Percentiles rank a stretch among this genome's conserved stretches.
Evolutionary conservation across 2,329 filamentous ascomycete genomes (phyloP).

Genomic region (Bipolaris sorokiniana): DNA sequence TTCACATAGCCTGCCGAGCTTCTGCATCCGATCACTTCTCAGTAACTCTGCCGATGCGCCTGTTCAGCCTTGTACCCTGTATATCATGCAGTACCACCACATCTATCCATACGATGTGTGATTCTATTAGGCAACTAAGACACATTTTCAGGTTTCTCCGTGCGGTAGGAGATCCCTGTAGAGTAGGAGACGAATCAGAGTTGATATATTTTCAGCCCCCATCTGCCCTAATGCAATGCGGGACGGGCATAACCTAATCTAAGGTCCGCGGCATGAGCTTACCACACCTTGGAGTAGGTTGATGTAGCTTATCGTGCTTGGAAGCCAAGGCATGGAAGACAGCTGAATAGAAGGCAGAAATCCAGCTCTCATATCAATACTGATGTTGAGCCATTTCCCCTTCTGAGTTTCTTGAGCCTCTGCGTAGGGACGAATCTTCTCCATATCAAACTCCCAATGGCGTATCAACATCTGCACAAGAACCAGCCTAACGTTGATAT

Average conservation of each 20-base stretch:
- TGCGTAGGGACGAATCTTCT: not conserved
- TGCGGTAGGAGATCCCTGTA: not conserved
- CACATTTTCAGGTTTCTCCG: not conserved
- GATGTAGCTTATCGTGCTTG: conserved; percentile 7
- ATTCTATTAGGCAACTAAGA: not conserved
- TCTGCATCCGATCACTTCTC: not conserved
- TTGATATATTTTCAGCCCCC: not conserved
- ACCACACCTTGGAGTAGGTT: conserved; percentile 1
- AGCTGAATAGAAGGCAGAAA: not conserved
- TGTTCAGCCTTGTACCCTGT: not conserved
- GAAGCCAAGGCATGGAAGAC: not conserved
- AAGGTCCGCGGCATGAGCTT: conserved; percentile 1
- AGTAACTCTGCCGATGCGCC: not conserved
- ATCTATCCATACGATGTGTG: not conserved
- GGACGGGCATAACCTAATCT: conserved; percentile 1
- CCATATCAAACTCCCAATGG: conserved; percentile 1
- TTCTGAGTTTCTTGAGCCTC: not conserved
- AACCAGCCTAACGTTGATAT: conserved; percentile 7
- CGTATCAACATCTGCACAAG: conserved; percentile 14
- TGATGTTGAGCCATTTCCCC: not conserved
- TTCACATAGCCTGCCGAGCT: not conserved
- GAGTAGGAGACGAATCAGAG: not conserved
- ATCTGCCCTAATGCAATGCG: not conserved
- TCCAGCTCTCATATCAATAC: conserved; percentile 2
- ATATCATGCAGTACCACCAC: conserved; percentile 1